Base-by-base conservation (phyloP, 2,329 filamentous ascomycete species). In the Colletotrichum spaethianum region DNA sequence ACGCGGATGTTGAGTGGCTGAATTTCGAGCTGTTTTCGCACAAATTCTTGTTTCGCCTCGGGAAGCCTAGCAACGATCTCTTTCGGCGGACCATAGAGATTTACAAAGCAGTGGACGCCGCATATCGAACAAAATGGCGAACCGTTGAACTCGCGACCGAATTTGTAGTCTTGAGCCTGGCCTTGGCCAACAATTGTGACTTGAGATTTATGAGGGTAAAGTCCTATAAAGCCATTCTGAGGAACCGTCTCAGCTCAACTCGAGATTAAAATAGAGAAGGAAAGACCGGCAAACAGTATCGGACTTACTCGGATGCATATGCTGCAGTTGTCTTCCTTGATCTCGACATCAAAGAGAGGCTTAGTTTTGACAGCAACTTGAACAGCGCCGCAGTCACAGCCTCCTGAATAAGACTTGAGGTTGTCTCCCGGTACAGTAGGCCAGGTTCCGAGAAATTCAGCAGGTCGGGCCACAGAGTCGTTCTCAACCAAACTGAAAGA, bases 271-370 rank as follows among this genome's bases (percentile, higher is more conserved):
- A 20, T 6, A n/a, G 23, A 44, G 46, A 12, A 50, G 56, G 18
- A 28, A 26, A 20, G 6, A 20, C 3, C 0, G 16, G 14, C 16
- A 18, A 40, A 18, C 36, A 3, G 6, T 16, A 3, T 4, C 11
- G 3, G 3, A 70, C 74, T 7, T 73, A 80, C 78, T n/a, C 80
- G 74, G n/a, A 76, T 70, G 64, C 79, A 81, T 9, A 72, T 76
- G 63, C 80, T 80, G 65, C 81, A 76, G 82, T 83, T 75, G 79
- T 83, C 74, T 80, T 85, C 67, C 80, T 82, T 75, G 79, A 86
- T 67, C 81, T 86, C 73, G 80, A 85, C 60, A 77, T 82, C 31
- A 77, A 81, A 69, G 79, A 87, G 55, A 80, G 69, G 57, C 7
- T 73, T 65, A 5, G 52, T 72, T 1, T 74, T 57, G 0, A 79